A percentile compares a stretch with the other conserved stretches of the same genome.
These are phyloP conservation scores for Penicillium nucicola DNA, from an alignment of 495 filamentous ascomycete species.

Conservation along the genomic window DNA sequence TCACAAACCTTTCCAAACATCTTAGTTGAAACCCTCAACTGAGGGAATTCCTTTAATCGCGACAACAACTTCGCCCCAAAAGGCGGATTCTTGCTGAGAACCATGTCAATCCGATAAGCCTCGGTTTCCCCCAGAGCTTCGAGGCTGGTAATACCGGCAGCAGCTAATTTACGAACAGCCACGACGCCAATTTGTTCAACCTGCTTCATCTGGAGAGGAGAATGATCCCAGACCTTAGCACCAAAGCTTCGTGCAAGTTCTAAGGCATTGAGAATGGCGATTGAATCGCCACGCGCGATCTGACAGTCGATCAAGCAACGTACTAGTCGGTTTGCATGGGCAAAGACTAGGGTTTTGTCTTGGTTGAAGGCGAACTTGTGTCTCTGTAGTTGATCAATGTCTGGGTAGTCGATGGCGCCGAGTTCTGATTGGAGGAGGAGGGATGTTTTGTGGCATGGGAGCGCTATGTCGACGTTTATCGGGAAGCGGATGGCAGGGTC, in stretches of 20 bases:
- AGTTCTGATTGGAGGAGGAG: conserved; percentile 81
- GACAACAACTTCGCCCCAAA: conserved; percentile 71
- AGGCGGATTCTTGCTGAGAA: conserved; percentile 76
- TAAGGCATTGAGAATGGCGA: conserved; percentile 65
- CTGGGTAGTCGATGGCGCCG: conserved; percentile 68
- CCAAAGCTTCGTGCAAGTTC: conserved; percentile 76
- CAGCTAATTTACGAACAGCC: conserved; percentile 71
- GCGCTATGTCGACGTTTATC: conserved; percentile 71
- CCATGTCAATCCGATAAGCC: conserved; percentile 68
- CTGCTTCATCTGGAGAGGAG: conserved; percentile 81
- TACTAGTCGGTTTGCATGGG: conserved; percentile 69
- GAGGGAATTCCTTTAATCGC: conserved; percentile 68
- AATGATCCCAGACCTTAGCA: conserved; percentile 84
- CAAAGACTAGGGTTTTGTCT: conserved; percentile 72
- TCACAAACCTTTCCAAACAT: conserved; percentile 46
- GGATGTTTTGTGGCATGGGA: conserved; percentile 79
- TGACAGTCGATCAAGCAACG: conserved; percentile 87
- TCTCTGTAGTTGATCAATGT: conserved; percentile 57
- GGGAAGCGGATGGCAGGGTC: conserved; percentile 69
- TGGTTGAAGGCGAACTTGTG: conserved; percentile 59
- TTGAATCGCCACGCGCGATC: conserved; percentile 61
- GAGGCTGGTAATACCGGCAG: conserved; percentile 66
- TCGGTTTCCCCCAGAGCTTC: conserved; percentile 67
- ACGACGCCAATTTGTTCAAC: conserved; percentile 78
- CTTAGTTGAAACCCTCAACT: conserved; percentile 58